phyloP scores from a whole-genome alignment of 768 basidiomycete genomes.

The Xerocomus spinulosus region DNA sequence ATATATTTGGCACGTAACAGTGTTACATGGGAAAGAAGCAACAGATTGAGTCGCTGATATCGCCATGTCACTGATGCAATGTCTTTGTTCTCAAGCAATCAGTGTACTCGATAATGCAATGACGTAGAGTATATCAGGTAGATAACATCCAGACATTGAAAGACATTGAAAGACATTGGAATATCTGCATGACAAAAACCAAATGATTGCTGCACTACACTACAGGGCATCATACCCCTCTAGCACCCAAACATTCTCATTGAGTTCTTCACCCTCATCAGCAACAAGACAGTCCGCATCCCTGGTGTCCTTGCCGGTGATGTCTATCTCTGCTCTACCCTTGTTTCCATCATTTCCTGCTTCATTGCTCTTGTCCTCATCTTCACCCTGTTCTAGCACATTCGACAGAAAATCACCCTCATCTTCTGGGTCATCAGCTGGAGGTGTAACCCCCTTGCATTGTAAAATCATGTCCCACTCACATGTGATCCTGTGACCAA shows the following conservation, averaged over 20 bases:
- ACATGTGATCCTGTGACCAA: conserved; percentile 25
- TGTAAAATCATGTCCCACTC: conserved; percentile 11
- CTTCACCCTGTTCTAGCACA: no score
- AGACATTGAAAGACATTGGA: background rate
- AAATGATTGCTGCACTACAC: background rate
- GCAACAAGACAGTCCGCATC: background rate
- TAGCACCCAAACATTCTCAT: conserved; percentile 3
- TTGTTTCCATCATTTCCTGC: no score
- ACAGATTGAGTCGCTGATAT: background rate
- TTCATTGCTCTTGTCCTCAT: no score
- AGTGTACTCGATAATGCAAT: background rate
- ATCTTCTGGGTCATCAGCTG: no score
- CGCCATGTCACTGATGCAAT: background rate
- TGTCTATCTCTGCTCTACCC: no score
- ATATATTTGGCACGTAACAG: no score
- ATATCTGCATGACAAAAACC: background rate
- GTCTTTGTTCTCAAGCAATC: background rate
- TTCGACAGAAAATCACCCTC: no score
- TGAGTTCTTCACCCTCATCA: conserved; percentile 6
- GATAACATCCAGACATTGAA: background rate
- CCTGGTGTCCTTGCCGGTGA: no score
- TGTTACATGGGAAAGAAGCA: background rate
- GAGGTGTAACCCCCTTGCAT: background rate
- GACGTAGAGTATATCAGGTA: background rate
- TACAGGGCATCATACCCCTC: conserved; percentile 5